phyloP scores from a whole-genome alignment of 2,329 filamentous ascomycete species.

The Alternaria viburni region DNA sequence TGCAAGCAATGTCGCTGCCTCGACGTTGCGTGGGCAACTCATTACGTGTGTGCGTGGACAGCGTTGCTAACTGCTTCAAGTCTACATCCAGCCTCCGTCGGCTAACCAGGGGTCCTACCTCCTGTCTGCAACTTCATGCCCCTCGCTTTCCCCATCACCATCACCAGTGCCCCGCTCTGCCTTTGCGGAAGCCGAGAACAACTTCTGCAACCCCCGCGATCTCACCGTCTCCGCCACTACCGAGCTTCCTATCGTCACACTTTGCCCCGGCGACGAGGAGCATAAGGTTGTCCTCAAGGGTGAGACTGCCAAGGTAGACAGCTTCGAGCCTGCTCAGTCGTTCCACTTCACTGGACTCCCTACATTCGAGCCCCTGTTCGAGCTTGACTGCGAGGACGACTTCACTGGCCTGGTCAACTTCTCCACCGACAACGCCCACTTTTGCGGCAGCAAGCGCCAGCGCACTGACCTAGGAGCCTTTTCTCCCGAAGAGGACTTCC shows the following conservation, averaged over 20 bases:
- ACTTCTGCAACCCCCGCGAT: constrained; percentile 91
- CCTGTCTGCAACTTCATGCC: constrained; percentile 74
- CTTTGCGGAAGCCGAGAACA: constrained; percentile 73
- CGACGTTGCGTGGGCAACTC: not conserved
- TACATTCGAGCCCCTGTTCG: constrained; percentile 83
- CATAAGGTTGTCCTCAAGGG: constrained; percentile 59
- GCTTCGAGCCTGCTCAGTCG: constrained; percentile 42
- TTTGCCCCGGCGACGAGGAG: constrained; percentile 69
- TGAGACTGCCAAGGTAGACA: constrained; percentile 47
- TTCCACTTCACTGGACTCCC: constrained; percentile 65
- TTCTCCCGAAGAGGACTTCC: constrained; percentile 72
- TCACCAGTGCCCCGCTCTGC: constrained; percentile 76
- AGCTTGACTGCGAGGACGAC: constrained; percentile 90
- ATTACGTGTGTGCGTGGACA: not conserved
- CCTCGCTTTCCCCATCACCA: constrained; percentile 86
- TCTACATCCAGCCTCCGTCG: constrained; percentile 72
- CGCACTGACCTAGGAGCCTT: constrained; percentile 72
- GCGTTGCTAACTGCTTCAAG: constrained; percentile 50
- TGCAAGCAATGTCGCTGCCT: not conserved
- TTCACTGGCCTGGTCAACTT: constrained; percentile 79
- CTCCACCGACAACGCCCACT: constrained; percentile 64
- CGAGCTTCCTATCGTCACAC: constrained; percentile 69
- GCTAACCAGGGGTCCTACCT: constrained; percentile 71
- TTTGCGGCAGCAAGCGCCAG: constrained; percentile 72
- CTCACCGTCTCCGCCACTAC: constrained; percentile 72